These are phyloP conservation scores for Globisporangium spinosum DNA, from an alignment of 352 stramenopile species.

Conservation along the genomic window DNA sequence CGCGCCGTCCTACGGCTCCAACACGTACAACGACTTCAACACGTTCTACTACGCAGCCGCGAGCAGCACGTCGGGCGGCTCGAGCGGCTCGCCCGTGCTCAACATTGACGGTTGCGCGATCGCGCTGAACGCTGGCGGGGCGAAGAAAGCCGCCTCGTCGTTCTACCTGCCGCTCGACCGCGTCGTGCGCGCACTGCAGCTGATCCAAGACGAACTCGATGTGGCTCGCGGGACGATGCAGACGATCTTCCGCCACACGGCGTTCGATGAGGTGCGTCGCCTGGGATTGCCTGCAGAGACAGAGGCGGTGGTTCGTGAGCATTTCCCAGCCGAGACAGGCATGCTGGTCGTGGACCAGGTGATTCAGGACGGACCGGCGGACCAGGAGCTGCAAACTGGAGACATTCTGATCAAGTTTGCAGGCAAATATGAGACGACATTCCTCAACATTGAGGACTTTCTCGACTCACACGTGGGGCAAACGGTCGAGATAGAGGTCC, in stretches of 20 bases:
- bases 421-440: conserved; percentile 71
- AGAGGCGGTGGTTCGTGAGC: conserved; percentile 62
- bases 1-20: conserved; percentile 83
- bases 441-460: conserved; percentile 76
- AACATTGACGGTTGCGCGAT: conserved; percentile 88
- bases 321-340: conserved; percentile 80
- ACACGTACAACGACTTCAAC: conserved; percentile 91
- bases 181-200: conserved; percentile 71
- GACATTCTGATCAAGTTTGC: conserved; percentile 87
- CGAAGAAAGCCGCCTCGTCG: conserved; percentile 84
- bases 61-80: conserved; percentile 85
- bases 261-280: conserved; percentile 86
- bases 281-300: conserved; percentile 70
- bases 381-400: conserved; percentile 72
- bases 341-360: conserved; percentile 90
- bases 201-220: conserved; percentile 49
- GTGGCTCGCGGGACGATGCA: conserved; percentile 82
- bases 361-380: conserved; percentile 70
- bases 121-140: conserved; percentile 88
- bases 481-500: conserved; percentile 66
- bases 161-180: conserved; percentile 90
- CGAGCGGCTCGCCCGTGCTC: conserved; percentile 86
- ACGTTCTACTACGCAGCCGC: conserved; percentile 91
- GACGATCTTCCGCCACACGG: conserved; percentile 87
- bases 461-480: conserved; percentile 69